Evolutionary conservation across 345 rosid species (phyloP), one percentile per base, ranked within the genome.

Genomic region (Brassica cretica): DNA sequence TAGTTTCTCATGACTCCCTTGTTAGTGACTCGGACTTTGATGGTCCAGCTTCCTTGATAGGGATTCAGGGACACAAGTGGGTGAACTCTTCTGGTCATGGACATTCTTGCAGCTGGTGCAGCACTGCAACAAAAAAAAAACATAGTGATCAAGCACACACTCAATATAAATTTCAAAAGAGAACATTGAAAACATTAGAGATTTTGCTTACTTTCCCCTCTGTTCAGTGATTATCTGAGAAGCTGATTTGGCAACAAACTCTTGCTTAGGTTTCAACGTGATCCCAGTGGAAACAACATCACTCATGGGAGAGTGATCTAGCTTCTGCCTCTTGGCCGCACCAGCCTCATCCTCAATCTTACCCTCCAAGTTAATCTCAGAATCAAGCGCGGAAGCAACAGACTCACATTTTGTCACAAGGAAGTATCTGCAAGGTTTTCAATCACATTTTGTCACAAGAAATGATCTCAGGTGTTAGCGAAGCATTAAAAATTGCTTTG

Each of bases 41-140:
- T 94, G 9, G 93, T 94, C 98, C 98, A 94, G 68, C 76, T 94
- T 6, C 97, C 98, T 85, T 94, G 97, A 74, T 94, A 94, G 9
- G 98, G 98, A 64, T 94, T 94, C 89, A 92, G 82, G 4, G 98
- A 92, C 49, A 88, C 89, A 59, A 94, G 95, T 67, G 98, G 97
- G 72, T 92, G 97, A 29, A 94, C 97, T 69, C 98, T 88, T 61
- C 95, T 83, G 2, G 98, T 89, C 95, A 94, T 92, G 37, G 97
- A 81, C 91, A 92, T 84, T 69, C 97, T 84, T 0, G 93, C 93
- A 68, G 87, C 70, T 0, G 98, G 98, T 27, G 98, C 93, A 90
- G 85, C 84, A 76, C 98, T 94, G 83, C 67, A 70, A 46, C 5
- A n/a, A 46, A 12, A 14, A 46, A 46, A 46, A 46, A 30, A 30